These are phyloP conservation scores for Pyricularia sp. DNA, from an alignment of 2,329 filamentous ascomycete genomes.

Conservation along the genomic window DNA sequence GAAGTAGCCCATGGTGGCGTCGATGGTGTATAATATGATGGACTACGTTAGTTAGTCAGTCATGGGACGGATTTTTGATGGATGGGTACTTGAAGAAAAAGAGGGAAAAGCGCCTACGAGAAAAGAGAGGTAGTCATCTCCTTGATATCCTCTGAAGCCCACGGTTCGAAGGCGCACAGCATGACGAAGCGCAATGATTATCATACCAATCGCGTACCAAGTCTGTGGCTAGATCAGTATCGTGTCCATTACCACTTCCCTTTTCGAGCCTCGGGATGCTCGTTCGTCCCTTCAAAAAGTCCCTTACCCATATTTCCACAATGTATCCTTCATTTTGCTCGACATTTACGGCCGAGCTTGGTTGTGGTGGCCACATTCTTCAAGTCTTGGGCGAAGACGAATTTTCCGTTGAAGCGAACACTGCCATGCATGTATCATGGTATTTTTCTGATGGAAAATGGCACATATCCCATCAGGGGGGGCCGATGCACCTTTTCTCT, in stretches of 20 bases:
- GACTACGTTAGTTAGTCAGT: background rate
- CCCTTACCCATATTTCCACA: background rate
- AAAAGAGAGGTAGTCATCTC: slow-evolving; percentile 7
- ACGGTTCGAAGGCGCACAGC: slow-evolving; percentile 8
- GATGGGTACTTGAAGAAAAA: background rate
- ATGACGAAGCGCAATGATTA: slow-evolving; percentile 6
- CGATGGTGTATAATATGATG: background rate
- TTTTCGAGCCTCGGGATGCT: background rate
- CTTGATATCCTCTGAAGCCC: slow-evolving; percentile 5
- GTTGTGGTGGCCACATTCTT: background rate
- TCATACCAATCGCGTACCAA: slow-evolving; percentile 7
- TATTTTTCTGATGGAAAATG: too few species aligned
- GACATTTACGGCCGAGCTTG: background rate
- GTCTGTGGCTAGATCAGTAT: background rate
- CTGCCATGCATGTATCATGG: background rate
- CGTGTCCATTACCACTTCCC: background rate
- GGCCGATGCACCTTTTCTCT: background rate
- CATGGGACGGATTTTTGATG: background rate
- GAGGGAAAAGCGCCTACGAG: background rate
- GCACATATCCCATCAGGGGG: background rate
- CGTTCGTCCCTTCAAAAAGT: background rate
- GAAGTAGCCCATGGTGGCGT: background rate
- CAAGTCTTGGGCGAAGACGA: background rate
- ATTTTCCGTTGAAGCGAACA: background rate
- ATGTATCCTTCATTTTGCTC: background rate